A percentile compares a stretch with the other conserved stretches of the same genome.
Evolutionary conservation across 1,284 basidiomycete genomes (phyloP).

Genomic region (Ustilago lituana): DNA sequence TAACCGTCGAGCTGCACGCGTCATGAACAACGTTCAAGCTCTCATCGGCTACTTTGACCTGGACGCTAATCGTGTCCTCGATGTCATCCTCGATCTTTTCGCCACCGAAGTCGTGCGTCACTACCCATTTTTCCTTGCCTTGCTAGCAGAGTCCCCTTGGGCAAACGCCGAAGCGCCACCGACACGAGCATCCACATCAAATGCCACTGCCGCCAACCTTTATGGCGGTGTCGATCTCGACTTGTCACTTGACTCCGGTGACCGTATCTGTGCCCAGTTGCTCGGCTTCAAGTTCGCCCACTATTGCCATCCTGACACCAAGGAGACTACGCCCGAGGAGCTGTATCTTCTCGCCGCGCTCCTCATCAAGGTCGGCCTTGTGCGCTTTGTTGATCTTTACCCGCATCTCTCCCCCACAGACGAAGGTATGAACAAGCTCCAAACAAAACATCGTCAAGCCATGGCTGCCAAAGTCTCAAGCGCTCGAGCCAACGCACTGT

Average conservation of each 20-base stretch:
- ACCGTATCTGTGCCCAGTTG: slow-evolving; percentile 77
- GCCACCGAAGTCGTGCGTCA: slow-evolving; percentile 83
- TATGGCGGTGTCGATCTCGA: slow-evolving; percentile 36
- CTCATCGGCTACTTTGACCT: slow-evolving; percentile 84
- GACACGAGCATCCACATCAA: slow-evolving; percentile 2
- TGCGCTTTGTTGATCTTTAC: slow-evolving; percentile 84
- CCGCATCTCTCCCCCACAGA: slow-evolving; percentile 74
- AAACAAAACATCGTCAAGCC: slow-evolving; percentile 76
- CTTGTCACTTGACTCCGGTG: slow-evolving; percentile 70
- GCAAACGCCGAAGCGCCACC: slow-evolving; percentile 45
- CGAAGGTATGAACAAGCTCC: slow-evolving; percentile 68
- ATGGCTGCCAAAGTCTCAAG: slow-evolving; percentile 73
- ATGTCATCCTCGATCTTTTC: slow-evolving; percentile 91
- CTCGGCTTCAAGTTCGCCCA: slow-evolving; percentile 94
- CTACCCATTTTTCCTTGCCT: slow-evolving; percentile 88
- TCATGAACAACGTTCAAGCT: slow-evolving; percentile 62
- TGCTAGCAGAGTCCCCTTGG: slow-evolving; percentile 88
- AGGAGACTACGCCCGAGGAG: slow-evolving; percentile 74
- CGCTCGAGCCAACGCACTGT: slow-evolving; percentile 78
- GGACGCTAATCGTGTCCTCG: slow-evolving; percentile 91
- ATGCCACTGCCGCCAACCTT: background rate
- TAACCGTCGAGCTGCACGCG: slow-evolving; percentile 55
- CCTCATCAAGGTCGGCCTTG: slow-evolving; percentile 85
- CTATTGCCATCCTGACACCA: slow-evolving; percentile 74
- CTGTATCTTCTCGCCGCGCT: slow-evolving; percentile 86